phyloP scores from a whole-genome alignment of 345 rosid genomes.

The Citrus australasica region DNA sequence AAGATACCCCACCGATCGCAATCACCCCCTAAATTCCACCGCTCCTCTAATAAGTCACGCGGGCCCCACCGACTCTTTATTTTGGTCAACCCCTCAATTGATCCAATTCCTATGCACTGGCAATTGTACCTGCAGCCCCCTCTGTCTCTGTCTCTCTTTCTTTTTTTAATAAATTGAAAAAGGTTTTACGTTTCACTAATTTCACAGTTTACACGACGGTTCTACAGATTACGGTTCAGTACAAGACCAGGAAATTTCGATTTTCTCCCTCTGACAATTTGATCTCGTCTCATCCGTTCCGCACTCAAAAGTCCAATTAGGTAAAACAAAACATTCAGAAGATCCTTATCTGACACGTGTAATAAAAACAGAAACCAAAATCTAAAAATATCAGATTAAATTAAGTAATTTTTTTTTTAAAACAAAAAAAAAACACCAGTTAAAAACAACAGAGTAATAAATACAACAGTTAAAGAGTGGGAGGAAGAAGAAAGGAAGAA shows the following conservation, averaged over 20 bases:
- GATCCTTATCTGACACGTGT: not conserved
- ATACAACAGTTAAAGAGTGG: not conserved
- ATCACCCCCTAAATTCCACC: constrained; percentile 13
- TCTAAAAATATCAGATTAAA: no score
- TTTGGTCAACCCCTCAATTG: constrained; percentile 22
- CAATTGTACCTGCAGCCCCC: not conserved
- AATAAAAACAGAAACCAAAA: not conserved
- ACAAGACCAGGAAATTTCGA: not conserved
- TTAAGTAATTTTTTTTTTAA: not conserved
- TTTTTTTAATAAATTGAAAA: not conserved
- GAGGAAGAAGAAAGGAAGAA: not conserved
- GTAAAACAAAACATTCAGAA: no score
- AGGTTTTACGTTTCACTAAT: not conserved
- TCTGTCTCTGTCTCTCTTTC: not conserved
- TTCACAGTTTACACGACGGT: not conserved
- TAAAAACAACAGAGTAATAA: not conserved
- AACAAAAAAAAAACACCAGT: not conserved
- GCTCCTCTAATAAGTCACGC: not conserved
- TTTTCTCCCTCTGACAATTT: not conserved
- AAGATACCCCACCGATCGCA: not conserved
- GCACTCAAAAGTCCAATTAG: no score
- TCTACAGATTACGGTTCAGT: not conserved
- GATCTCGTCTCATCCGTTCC: not conserved
- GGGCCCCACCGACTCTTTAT: constrained; percentile 7
- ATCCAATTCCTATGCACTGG: not conserved